phyloP scores from a whole-genome alignment of 2,329 filamentous ascomycete species.

The Cercospora sesami region DNA sequence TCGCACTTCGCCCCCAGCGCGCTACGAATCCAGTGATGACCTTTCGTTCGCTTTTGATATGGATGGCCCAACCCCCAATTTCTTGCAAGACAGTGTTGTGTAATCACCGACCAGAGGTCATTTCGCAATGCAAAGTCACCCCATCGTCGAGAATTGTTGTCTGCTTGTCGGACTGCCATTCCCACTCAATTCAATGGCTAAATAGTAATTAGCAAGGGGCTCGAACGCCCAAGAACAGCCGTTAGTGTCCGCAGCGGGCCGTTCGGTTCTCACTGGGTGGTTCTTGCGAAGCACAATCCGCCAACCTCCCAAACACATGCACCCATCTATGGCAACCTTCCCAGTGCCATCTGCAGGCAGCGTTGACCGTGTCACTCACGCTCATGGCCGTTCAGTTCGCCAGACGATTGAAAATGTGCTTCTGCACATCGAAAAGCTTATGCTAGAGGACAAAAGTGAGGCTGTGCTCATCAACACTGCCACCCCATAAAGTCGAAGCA shows the following conservation, averaged over 20 bases:
- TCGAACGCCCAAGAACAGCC: not conserved
- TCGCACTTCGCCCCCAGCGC: not conserved
- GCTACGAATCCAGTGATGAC: not conserved
- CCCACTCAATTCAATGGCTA: not conserved
- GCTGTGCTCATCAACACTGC: not conserved
- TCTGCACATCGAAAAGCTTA: not conserved
- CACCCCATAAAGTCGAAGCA: not conserved
- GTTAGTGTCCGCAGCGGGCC: not conserved
- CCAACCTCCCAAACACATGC: not conserved
- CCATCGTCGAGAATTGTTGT: not conserved
- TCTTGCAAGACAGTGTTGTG: not conserved
- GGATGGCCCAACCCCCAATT: not conserved
- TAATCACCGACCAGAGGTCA: not conserved
- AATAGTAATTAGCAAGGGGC: not conserved
- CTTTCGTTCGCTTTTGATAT: not conserved
- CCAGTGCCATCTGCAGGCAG: not conserved
- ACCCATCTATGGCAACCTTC: not conserved
- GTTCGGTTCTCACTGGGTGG: not conserved
- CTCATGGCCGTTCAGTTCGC: not conserved
- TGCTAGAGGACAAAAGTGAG: not conserved
- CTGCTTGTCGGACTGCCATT: not conserved
- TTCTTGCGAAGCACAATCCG: not conserved
- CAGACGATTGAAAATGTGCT: not conserved
- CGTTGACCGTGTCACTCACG: not conserved
- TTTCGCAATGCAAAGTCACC: not conserved